Base-by-base conservation (phyloP, 257 asterid genomes). In the Nicotiana benthamiana region DNA sequence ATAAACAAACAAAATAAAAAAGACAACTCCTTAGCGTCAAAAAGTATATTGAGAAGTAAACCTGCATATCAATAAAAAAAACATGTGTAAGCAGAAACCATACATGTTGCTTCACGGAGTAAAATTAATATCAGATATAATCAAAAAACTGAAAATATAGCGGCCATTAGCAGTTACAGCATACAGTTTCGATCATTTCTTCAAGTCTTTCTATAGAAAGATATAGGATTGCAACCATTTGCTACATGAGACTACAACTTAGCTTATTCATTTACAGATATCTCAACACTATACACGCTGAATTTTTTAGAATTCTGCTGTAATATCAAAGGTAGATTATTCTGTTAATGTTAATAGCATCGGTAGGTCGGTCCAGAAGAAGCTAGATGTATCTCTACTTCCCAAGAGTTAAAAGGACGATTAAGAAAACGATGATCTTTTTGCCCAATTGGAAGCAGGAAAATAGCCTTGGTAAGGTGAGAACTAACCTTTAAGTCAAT, bases 11-110 rank as follows among this genome's bases (percentile, higher is more conserved):
- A 1, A 28, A 28, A 3, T 1, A 30, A 30, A 32, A 32, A 32
- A 36, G 17, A 43, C 22, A 46, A 77, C 81, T 77, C 81, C 81
- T 57, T 77, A 36, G 68, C 53, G 20, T 18, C 74, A 77, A 77
- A 57, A 59, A 32, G 34, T 56, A 60, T 59, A 70, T 77, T 46
- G 56, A 59, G 81, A 77, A 77, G 74, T 24, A 34, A 59, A 59
- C 81, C 81, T 77, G 81, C 81, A 77, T 13, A 28, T 60, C 67
- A 77, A 46, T 17, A 59, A 77, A 59, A 65, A 6, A 77, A 77
- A 74, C 40, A 74, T 24, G 15, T 26, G 15, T 72, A 48, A 74
- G 34, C 61, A 24, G 60, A 74, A 74, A 48, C 24, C 61, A 48
- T 24, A 34, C 78, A 24, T 48, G 61, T 74, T 4, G 34, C 59